Evolutionary conservation across 129 eudicot species (phyloP), one percentile per base, ranked within the genome.

Genomic region (Pseudognaphalium luteoalbum): DNA sequence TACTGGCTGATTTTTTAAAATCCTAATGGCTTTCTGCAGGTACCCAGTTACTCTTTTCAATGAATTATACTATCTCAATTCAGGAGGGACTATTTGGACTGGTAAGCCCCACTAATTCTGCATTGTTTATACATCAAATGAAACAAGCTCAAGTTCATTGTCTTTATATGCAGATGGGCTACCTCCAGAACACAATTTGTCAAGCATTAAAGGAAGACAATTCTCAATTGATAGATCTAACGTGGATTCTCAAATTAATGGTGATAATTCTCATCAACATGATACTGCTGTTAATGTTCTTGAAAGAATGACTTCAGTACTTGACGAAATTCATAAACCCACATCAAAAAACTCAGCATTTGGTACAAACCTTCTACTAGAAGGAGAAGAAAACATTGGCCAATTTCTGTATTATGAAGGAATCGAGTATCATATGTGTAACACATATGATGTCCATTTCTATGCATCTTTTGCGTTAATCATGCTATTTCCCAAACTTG

Each of bases 1-100:
- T 66, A 75, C 75, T 7, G 17, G 58, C 39, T 66, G 22, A 66
- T 64, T 37, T 76, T 77, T 25, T 0, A 54, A 73, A 76, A 25
- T 81, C 73, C 34, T 67, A 71, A 50, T 82, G 71, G 39, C 66
- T 64, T 70, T 81, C 44, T 82, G 79, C 90, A 94, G 98, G 98
- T 94, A 94, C 81, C 90, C 85, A 8, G 60, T 88, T 44, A 89
- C 96, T 72, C 97, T 94, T 74, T 94, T 94, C 89, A 94, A 94
- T 51, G 98, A 94, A 77, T 88, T 94, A 73, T 94, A 94, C 83
- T 94, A 84, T 82, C 97, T 94, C 75, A 94, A 88, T 70, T 69
- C 98, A 34, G 98, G 98, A 59, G 98, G 97, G 41, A 78, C 98
- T 65, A 90, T 94, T 30, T 94, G 98, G 98, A 94, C 98, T 0